phyloP scores from a whole-genome alignment of 768 basidiomycete species.

The Sarcodon aspratus region DNA sequence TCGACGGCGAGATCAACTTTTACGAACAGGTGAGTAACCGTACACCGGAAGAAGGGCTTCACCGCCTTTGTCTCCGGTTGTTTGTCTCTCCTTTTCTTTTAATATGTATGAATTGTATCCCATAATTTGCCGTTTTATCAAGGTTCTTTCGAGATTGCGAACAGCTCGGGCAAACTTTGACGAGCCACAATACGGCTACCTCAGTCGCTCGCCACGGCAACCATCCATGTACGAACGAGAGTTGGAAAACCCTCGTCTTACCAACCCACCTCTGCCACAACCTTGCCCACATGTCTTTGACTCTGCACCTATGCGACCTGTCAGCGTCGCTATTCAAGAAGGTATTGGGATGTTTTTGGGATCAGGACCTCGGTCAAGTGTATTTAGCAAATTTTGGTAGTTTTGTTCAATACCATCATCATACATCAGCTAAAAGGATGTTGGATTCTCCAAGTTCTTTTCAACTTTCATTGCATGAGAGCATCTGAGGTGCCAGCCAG shows the following conservation, averaged over 20 bases:
- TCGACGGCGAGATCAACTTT: conserved; percentile 69
- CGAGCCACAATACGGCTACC: conserved; percentile 31
- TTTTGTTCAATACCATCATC: neutral
- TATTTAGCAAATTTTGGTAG: conserved; percentile 56
- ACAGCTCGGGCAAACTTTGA: conserved; percentile 46
- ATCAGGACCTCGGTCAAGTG: conserved; percentile 29
- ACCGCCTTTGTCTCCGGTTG: neutral
- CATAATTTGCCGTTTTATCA: neutral
- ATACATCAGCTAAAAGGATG: neutral
- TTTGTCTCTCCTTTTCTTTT: too few species aligned
- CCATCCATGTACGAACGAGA: conserved; percentile 73
- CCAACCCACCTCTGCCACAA: conserved; percentile 43
- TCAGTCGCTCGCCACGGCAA: conserved; percentile 39
- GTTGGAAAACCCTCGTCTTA: conserved; percentile 39
- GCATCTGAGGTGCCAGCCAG: too few species aligned
- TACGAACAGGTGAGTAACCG: conserved; percentile 47
- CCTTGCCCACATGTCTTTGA: conserved; percentile 77
- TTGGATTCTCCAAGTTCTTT: too few species aligned
- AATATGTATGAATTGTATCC: neutral
- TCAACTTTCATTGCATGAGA: too few species aligned
- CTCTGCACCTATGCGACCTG: conserved; percentile 62
- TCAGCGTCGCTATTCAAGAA: conserved; percentile 63
- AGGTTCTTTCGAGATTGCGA: conserved; percentile 51
- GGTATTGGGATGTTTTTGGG: conserved; percentile 57
- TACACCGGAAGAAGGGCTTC: neutral